Base-by-base conservation (phyloP, 805 yeast genomes). In the Kodamaea nitidulidarum region DNA sequence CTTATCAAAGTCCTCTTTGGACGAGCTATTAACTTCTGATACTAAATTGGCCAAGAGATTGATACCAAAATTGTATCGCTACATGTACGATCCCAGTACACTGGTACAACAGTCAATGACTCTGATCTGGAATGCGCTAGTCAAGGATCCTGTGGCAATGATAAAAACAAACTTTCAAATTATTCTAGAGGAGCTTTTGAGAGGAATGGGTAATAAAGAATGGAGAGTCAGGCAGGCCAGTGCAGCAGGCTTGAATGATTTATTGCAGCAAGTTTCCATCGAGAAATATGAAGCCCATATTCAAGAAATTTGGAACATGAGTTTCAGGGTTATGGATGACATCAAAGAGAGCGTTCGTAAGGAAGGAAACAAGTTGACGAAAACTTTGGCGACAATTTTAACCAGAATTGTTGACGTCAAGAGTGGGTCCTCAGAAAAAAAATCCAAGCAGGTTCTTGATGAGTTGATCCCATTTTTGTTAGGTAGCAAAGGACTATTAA, bases 171-270 rank as follows among this genome's bases (percentile, higher is more conserved):
- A 82, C 52, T 78, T 80, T 49, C 73, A 70, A 8, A 59, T 60
- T 3, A 88, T 93, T 34, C 56, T 85, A 41, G 55, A 68, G 3
- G 96, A 87, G 50, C 61, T 88, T 2, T 54, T 87, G 32, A 55
- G 52, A 2, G 75, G 87, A 17, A 82, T 88, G 81, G 82, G 88
- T 1, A 78, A 78, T 42, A 75, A 81, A 39, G 97, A 93, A 59
- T 93, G 98, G 97, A 75, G 98, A 49, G 86, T 83, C 0, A 73
- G 98, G 48, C 93, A 91, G 54, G 96, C 96, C 0, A 78, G 93
- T 56, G 70, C 91, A 0, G 56, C 74, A 7, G 96, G 88, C 0
- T 58, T 86, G 39, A 65, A 76, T 22, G 88, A 87, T 47, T 60
- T 91, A 14, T 59, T 93, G 10, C 84, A 80, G 45, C 70, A 79